These are phyloP conservation scores for Taxawa tesnikishii DNA, from an alignment of 2,329 filamentous ascomycete species.

Conservation along the genomic window DNA sequence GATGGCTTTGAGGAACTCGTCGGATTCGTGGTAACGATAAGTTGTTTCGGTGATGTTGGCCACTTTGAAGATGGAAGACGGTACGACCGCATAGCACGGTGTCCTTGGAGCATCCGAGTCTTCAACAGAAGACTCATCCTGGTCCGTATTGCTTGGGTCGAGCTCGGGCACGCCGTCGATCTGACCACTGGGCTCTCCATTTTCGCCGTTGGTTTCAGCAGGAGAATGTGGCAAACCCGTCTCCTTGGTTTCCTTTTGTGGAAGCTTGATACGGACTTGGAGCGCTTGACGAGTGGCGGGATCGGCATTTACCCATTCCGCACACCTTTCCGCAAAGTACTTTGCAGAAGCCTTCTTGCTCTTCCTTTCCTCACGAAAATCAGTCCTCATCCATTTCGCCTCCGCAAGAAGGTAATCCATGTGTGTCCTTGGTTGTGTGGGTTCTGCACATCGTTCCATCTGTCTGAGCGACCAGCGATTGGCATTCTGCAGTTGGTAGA, in stretches of 20 bases:
- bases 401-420: constrained; percentile 81
- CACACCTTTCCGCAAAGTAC: constrained; percentile 71
- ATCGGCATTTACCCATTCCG: constrained; percentile 61
- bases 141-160: constrained; percentile 3
- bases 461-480: constrained; percentile 91
- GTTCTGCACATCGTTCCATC: constrained; percentile 72
- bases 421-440: constrained; percentile 62
- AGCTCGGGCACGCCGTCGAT: constrained; percentile 5
- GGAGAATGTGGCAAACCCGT: constrained; percentile 13
- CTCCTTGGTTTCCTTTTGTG: constrained; percentile 11
- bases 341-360: constrained; percentile 80
- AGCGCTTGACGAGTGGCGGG: constrained; percentile 52
- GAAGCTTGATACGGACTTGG: constrained; percentile 49
- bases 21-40: constrained; percentile 6
- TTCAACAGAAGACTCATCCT: constrained; percentile 4
- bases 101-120: constrained; percentile 7
- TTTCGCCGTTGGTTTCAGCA: constrained; percentile 7
- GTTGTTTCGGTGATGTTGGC: constrained; percentile 7
- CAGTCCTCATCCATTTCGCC: constrained; percentile 96
- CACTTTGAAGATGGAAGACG: constrained; percentile 7
- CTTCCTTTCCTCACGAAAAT: constrained; percentile 86
- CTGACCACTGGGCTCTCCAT: constrained; percentile 4
- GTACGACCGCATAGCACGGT: constrained; percentile 8
- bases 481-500: constrained; percentile 81
- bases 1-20: constrained; percentile 43